Conservation (phyloP, 257 asterid species). For the Lithospermum erythrorhizon region DNA sequence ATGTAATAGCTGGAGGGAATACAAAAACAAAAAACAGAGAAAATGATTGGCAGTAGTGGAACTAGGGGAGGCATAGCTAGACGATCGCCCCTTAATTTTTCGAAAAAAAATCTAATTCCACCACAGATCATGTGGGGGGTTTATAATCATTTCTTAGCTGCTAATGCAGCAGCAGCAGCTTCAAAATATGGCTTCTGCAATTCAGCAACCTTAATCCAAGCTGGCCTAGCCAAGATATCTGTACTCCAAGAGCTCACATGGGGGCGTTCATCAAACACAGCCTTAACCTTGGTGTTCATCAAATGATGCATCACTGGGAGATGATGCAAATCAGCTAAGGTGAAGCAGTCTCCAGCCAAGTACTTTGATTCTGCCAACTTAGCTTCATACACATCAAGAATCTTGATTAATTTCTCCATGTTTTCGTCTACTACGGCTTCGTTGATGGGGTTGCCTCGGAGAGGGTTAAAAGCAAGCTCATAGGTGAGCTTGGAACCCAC, state of each 20-base stretch:
- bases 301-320: conserved; percentile 27
- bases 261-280: conserved; percentile 35
- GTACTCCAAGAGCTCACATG: conserved; percentile 32
- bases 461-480: conserved; percentile 38
- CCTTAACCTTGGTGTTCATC: conserved; percentile 28
- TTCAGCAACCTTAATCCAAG: conserved; percentile 31
- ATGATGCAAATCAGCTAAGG: conserved; percentile 45
- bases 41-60: no score
- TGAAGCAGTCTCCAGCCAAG: conserved; percentile 36
- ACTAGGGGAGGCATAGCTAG: no score
- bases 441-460: conserved; percentile 29
- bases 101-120: no score
- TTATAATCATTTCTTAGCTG: no score
- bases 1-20: no score
- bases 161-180: no score
- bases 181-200: background rate
- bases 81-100: no score
- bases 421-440: conserved; percentile 14
- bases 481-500: conserved; percentile 25
- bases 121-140: no score
- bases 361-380: conserved; percentile 31
- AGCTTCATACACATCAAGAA: conserved; percentile 48
- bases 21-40: no score
- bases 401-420: conserved; percentile 14
- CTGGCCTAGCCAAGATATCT: conserved; percentile 36